These are phyloP conservation scores for Gossypioides kirkii DNA, from an alignment of 345 rosid species.

Conservation along the genomic window DNA sequence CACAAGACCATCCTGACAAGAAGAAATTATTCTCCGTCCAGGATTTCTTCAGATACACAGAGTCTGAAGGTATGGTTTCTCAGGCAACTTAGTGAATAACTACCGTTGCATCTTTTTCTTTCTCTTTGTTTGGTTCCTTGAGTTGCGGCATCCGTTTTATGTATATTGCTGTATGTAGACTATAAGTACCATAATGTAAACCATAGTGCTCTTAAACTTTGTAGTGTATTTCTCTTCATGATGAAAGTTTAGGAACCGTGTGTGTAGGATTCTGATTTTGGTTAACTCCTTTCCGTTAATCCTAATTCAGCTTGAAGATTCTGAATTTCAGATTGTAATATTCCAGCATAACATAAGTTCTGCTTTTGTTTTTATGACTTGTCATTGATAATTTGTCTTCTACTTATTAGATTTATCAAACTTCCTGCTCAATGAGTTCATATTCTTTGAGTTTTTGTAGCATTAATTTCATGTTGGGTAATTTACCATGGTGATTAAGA, in stretches of 20 bases:
- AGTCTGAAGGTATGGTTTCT: slow-evolving; percentile 76
- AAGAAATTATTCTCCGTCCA: slow-evolving; percentile 89
- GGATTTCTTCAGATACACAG: slow-evolving; percentile 98
- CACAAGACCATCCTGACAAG: slow-evolving; percentile 91
- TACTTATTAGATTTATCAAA: background rate
- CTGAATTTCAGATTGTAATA: slow-evolving; percentile 1
- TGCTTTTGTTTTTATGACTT: background rate
- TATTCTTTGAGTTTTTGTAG: slow-evolving; percentile 1
- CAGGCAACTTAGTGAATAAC: background rate
- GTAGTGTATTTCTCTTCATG: background rate
- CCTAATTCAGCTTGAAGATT: slow-evolving; percentile 3
- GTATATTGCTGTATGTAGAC: background rate
- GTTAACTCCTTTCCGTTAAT: background rate
- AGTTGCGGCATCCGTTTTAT: background rate
- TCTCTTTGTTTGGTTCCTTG: background rate
- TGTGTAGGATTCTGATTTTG: background rate
- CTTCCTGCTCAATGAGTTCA: slow-evolving; percentile 1
- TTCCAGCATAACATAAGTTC: background rate
- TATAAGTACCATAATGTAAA: background rate
- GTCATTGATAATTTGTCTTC: background rate
- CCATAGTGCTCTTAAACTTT: background rate
- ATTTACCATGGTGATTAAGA: background rate
- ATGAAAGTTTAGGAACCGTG: background rate
- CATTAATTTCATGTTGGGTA: background rate
- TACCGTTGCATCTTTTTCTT: background rate